A percentile compares a stretch with the other conserved stretches of the same genome.
These are phyloP conservation scores for Plantago ovata DNA, from an alignment of 257 asterid genomes.

Conservation along the genomic window DNA sequence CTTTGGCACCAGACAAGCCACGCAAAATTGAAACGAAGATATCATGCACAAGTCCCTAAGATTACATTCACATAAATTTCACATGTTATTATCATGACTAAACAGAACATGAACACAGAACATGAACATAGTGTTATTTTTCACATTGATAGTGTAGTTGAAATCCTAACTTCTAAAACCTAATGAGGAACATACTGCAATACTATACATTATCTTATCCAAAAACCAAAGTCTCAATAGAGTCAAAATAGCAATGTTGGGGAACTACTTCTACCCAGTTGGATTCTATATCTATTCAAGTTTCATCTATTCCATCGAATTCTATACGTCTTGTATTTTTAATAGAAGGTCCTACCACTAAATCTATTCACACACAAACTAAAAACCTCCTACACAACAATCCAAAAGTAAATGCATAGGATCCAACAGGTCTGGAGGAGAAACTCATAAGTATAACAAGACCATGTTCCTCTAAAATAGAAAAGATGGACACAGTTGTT, in stretches of 20 bases:
- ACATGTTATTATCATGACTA: slow-evolving; percentile 3
- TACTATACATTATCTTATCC: slow-evolving; percentile 6
- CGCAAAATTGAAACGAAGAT: slow-evolving; percentile 68
- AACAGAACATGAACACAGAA: slow-evolving; percentile 7
- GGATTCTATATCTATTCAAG: no score
- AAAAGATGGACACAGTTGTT: neutral
- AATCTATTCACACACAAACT: no score
- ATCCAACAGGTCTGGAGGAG: no score
- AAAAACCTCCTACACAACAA: no score
- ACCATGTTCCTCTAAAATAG: neutral
- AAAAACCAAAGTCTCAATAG: neutral
- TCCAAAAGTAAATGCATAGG: no score
- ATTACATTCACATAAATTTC: slow-evolving; percentile 6
- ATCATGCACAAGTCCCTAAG: slow-evolving; percentile 85
- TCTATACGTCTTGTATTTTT: no score
- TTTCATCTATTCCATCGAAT: no score
- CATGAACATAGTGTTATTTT: neutral
- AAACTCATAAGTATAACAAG: no score
- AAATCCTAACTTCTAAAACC: neutral
- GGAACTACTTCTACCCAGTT: no score
- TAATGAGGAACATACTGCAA: slow-evolving; percentile 2
- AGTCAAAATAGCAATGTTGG: neutral
- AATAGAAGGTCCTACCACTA: no score
- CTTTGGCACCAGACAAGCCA: slow-evolving; percentile 88
- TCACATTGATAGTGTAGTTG: neutral